Evolutionary conservation across 108 stramenopile genomes (phyloP).

Genomic region (Fistulifera solaris): DNA sequence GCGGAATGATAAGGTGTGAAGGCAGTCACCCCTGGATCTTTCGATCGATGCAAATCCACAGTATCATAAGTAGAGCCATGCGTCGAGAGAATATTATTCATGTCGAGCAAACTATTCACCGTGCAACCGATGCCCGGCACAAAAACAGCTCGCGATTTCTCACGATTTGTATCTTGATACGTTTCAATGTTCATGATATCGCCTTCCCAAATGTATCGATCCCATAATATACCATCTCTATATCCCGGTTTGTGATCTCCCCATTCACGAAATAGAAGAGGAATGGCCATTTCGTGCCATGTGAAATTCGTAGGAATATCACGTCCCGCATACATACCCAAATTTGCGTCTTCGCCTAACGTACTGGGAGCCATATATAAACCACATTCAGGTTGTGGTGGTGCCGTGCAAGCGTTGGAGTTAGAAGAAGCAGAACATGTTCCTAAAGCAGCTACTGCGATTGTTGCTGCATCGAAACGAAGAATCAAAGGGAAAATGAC

Average conservation of each 20-base stretch:
- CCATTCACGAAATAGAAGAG: slow-evolving; percentile 37
- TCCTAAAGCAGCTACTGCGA: no score
- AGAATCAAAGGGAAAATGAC: no score
- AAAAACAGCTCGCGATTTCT: slow-evolving; percentile 19
- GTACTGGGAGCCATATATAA: slow-evolving; percentile 49
- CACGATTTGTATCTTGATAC: slow-evolving; percentile 17
- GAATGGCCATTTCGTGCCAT: slow-evolving; percentile 36
- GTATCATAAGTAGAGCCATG: slow-evolving; percentile 38
- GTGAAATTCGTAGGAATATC: slow-evolving; percentile 19
- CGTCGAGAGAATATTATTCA: slow-evolving; percentile 31
- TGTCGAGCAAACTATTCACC: slow-evolving; percentile 36
- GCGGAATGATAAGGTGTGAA: slow-evolving; percentile 50
- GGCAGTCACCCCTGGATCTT: slow-evolving; percentile 56
- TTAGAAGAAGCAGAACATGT: no score
- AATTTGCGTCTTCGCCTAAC: slow-evolving; percentile 22
- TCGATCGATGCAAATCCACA: slow-evolving; percentile 27
- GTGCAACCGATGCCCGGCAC: slow-evolving; percentile 52
- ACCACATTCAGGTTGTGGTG: slow-evolving; percentile 23
- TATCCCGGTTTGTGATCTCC: slow-evolving; percentile 15
- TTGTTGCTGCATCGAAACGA: no score
- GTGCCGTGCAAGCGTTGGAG: no score
- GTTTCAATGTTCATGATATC: slow-evolving; percentile 25
- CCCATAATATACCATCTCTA: slow-evolving; percentile 38
- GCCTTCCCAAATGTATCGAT: slow-evolving; percentile 49
- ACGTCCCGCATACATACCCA: slow-evolving; percentile 39